phyloP scores from a whole-genome alignment of 148 eudicot genomes.

The Cornus suecica region DNA sequence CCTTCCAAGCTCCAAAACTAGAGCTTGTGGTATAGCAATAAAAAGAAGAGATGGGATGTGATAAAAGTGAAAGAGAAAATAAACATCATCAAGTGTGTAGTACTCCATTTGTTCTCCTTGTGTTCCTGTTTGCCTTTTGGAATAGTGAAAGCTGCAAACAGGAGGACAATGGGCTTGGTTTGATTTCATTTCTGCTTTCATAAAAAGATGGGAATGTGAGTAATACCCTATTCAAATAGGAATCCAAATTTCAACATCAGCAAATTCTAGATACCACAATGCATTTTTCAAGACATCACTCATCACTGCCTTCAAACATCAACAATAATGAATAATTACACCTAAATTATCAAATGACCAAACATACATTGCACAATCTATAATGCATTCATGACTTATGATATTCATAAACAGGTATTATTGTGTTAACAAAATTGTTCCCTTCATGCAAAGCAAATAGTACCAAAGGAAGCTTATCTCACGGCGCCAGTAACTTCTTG shows the following conservation, averaged over 20 bases:
- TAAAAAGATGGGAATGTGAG: neutral
- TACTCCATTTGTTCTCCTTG: neutral
- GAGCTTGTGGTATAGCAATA: neutral
- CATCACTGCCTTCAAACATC: neutral
- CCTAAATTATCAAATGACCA: neutral
- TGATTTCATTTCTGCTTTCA: neutral
- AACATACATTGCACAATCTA: neutral
- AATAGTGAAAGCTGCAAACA: neutral
- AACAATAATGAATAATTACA: too few relatives aligned
- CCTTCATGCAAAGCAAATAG: neutral
- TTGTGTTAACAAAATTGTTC: neutral
- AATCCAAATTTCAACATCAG: neutral
- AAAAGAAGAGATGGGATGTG: too few relatives aligned
- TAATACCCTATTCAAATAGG: neutral
- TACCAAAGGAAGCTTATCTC: neutral
- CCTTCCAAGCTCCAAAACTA: neutral
- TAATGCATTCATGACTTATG: neutral
- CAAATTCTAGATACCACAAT: neutral
- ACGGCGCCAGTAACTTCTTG: slow-evolving; percentile 41
- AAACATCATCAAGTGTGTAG: neutral
- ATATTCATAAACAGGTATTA: slow-evolving; percentile 2
- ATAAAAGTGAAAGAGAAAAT: neutral
- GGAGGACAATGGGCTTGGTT: neutral
- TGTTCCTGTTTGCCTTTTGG: neutral
- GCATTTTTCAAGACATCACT: neutral